Evolutionary conservation across 2,329 filamentous ascomycete genomes (phyloP).

Genomic region (Alternaria longipes): DNA sequence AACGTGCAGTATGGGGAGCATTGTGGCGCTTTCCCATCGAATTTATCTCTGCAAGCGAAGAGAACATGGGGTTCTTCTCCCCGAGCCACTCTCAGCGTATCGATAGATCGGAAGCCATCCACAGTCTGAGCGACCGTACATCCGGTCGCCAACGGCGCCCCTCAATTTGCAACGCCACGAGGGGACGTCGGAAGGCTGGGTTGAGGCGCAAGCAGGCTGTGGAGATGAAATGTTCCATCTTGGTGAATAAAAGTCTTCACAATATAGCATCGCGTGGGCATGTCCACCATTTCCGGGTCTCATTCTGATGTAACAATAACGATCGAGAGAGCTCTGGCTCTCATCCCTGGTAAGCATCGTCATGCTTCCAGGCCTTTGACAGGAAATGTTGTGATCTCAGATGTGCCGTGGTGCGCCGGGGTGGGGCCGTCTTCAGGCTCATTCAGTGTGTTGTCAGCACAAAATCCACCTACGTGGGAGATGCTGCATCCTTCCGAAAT

Average conservation of each 20-base stretch:
- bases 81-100: slow-evolving; percentile 38
- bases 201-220: slow-evolving; percentile 28
- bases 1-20: slow-evolving; percentile 45
- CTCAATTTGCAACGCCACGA: slow-evolving; percentile 43
- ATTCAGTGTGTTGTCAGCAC: slow-evolving; percentile 49
- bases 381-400: slow-evolving; percentile 31
- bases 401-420: slow-evolving; percentile 38
- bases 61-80: slow-evolving; percentile 32
- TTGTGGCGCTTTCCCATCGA: slow-evolving; percentile 41
- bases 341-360: slow-evolving; percentile 38
- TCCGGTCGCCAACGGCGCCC: slow-evolving; percentile 39
- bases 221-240: slow-evolving; percentile 28
- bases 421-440: slow-evolving; percentile 47
- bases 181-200: slow-evolving; percentile 27
- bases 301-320: slow-evolving; percentile 26
- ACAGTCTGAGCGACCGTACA: slow-evolving; percentile 17
- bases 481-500: slow-evolving; percentile 53
- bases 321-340: slow-evolving; percentile 32
- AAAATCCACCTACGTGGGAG: slow-evolving; percentile 46
- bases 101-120: slow-evolving; percentile 32
- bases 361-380: slow-evolving; percentile 34
- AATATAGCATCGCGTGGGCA: slow-evolving; percentile 37
- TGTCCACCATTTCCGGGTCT: slow-evolving; percentile 31
- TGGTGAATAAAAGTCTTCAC: slow-evolving; percentile 37
- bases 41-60: slow-evolving; percentile 24